A percentile compares a stretch with the other conserved stretches of the same genome.
phyloP scores from a whole-genome alignment of 1,139 yeast genomes.

The Pichia sp. region DNA sequence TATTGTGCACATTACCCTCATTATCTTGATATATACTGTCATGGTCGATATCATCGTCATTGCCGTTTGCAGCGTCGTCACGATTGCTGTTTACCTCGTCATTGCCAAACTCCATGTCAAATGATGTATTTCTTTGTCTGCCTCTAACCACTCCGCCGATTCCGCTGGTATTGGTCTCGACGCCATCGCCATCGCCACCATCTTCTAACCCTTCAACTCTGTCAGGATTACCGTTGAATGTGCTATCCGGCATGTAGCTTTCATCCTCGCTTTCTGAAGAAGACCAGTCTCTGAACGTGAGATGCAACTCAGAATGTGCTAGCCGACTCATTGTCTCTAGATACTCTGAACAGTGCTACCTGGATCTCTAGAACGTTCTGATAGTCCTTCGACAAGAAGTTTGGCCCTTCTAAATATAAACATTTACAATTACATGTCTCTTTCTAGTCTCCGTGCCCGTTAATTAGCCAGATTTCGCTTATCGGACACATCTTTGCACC shows the following conservation, averaged over 20 bases:
- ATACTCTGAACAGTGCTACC: neutral
- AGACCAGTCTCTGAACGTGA: constrained; percentile 11
- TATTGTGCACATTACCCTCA: neutral
- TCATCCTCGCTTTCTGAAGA: constrained; percentile 8
- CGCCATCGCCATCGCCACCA: neutral
- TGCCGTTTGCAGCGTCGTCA: neutral
- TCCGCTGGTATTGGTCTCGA: neutral
- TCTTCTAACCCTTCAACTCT: neutral
- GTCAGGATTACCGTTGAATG: neutral
- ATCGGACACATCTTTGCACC: neutral
- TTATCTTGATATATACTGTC: neutral
- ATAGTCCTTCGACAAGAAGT: neutral
- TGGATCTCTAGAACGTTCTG: neutral
- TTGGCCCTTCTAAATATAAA: neutral
- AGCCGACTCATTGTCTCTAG: constrained; percentile 6
- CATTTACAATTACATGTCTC: neutral
- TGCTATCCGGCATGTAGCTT: neutral
- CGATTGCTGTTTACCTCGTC: neutral
- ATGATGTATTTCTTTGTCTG: neutral
- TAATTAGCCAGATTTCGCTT: neutral
- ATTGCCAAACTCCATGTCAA: neutral
- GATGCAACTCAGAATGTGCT: constrained; percentile 5
- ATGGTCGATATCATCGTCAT: neutral
- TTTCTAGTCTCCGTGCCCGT: neutral
- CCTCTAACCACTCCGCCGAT: neutral